phyloP scores from a whole-genome alignment of 495 filamentous ascomycete species.

The Clohesyomyces aquaticus region DNA sequence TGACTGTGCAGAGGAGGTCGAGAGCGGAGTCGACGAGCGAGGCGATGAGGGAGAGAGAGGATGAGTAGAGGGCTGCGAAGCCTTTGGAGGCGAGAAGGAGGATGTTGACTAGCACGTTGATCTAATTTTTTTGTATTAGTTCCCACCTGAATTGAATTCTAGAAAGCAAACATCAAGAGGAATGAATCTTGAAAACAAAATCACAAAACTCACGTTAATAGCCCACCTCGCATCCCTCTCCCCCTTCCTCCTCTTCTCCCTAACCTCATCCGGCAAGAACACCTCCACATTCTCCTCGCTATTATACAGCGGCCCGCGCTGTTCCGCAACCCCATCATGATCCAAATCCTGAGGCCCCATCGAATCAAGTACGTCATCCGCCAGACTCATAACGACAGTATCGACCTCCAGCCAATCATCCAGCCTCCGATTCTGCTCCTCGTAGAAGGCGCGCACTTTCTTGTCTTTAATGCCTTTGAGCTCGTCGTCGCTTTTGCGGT shows the following conservation, averaged over 20 bases:
- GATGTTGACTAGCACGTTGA: constrained; percentile 56
- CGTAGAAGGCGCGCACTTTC: constrained; percentile 54
- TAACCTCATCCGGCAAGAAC: constrained; percentile 56
- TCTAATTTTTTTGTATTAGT: no score
- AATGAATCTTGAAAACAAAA: background rate
- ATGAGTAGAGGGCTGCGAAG: constrained; percentile 47
- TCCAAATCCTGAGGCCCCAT: constrained; percentile 56
- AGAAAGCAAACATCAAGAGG: background rate
- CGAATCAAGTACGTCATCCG: constrained; percentile 53
- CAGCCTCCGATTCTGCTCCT: constrained; percentile 54
- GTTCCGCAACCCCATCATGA: constrained; percentile 53
- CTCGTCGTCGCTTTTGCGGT: constrained; percentile 53
- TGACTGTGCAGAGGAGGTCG: constrained; percentile 56
- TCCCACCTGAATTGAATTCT: no score
- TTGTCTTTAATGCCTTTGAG: constrained; percentile 54
- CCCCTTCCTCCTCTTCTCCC: constrained; percentile 48
- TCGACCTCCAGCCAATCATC: constrained; percentile 60
- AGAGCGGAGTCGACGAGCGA: constrained; percentile 54
- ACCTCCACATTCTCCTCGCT: constrained; percentile 49
- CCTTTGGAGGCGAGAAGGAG: constrained; percentile 51
- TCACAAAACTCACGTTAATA: constrained; percentile 50
- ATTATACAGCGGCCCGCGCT: constrained; percentile 48
- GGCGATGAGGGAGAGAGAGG: constrained; percentile 55
- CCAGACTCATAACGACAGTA: constrained; percentile 53
- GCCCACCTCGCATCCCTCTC: constrained; percentile 54